Base-by-base conservation (phyloP, 2,329 filamentous ascomycete species). In the Trichoderma simmonsii region DNA sequence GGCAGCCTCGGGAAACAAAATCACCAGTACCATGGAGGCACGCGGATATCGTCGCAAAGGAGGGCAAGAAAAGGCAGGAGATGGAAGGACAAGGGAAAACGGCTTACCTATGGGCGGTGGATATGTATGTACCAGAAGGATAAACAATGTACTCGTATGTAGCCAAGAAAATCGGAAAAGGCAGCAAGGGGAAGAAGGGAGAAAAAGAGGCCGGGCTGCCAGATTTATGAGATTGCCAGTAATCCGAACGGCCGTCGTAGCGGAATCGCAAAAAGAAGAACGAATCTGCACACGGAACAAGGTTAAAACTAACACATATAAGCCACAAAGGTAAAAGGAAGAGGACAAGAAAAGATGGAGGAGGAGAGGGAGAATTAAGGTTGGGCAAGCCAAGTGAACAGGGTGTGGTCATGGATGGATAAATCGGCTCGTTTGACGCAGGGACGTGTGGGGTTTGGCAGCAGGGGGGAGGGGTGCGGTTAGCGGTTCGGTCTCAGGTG, bases 1-100 rank as follows among this genome's bases (percentile, higher is more conserved):
- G 74, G 77, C 76, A 75, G 75, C 77, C 75, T 78, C 77, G 77
- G 77, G 74, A 73, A 73, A 74, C 75, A 75, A 75, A 67, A 62
- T 75, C 72, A 74, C 77, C 73, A 75, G 75, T 75, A 43, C 18
- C 74, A 77, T 75, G 76, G 76, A 77, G 72, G 74, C 70, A 74
- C 74, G 69, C 65, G 68, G 68, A 61, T 71, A 39, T 62, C 61
- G 71, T 74, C 70, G 70, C 56, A 68, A 73, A 70, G 73, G 69
- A 69, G 54, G 69, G 74, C 71, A 71, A 36, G 73, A 72, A 73
- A 77, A 73, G 73, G 73, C 75, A 78, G 73, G 74, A 73, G 74
- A 63, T 56, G 68, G 60, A 70, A 18, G 57, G 66, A 69, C 66
- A 73, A 76, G 67, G 73, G 71, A 28, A 54, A 66, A 24, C 4